Conservation (phyloP, 305 asterid species). For the Coffea humblotiana region DNA sequence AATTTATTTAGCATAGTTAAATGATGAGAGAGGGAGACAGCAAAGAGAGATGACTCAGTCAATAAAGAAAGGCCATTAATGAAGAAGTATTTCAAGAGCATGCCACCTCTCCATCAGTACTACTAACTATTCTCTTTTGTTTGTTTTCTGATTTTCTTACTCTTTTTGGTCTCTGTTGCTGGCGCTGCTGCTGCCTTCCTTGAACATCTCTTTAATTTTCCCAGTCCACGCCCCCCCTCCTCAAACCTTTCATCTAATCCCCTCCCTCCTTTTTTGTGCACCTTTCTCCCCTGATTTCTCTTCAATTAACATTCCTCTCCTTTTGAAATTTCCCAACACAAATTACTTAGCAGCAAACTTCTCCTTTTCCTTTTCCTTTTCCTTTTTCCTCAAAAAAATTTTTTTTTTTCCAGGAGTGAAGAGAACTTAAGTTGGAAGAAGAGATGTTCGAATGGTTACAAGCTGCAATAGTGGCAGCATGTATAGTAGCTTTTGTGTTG, state of each 20-base stretch:
- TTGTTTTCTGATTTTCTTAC: not conserved
- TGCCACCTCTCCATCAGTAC: slow-evolving; percentile 13
- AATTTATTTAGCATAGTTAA: not conserved
- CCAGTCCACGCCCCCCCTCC: slow-evolving; percentile 14
- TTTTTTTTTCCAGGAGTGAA: not conserved
- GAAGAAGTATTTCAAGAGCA: slow-evolving; percentile 1
- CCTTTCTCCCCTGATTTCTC: not conserved
- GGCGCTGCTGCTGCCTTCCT: slow-evolving; percentile 17
- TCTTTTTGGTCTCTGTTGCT: slow-evolving; percentile 8
- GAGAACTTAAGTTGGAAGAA: not conserved
- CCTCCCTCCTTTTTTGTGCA: too few relatives aligned
- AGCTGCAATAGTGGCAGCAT: slow-evolving; percentile 32
- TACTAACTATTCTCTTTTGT: not conserved
- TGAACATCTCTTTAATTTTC: slow-evolving; percentile 21
- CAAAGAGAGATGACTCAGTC: not conserved
- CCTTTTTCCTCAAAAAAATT: not conserved
- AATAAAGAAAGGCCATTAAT: slow-evolving; percentile 15
- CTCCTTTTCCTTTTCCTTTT: not conserved
- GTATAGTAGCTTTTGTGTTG: slow-evolving; percentile 21
- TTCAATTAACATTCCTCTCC: not conserved
- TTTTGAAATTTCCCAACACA: not conserved
- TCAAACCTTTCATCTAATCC: slow-evolving; percentile 8
- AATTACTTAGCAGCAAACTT: not conserved
- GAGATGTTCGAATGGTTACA: slow-evolving; percentile 32
- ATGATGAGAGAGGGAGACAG: not conserved